These are phyloP conservation scores for Sclerotinia sclerotiorum DNA, from an alignment of 2,329 filamentous ascomycete genomes.

Conservation along the genomic window DNA sequence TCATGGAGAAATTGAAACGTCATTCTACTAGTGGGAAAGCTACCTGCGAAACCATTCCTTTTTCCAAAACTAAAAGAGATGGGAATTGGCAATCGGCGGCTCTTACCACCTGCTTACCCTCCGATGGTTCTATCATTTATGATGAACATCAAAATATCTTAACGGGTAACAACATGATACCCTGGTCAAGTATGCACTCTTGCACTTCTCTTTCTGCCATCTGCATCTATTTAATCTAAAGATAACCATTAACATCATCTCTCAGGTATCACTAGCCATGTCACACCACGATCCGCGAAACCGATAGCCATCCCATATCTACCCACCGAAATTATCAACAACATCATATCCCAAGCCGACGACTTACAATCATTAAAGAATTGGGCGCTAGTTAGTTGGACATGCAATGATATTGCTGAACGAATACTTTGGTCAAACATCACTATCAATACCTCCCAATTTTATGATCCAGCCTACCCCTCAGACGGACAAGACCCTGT, in stretches of 20 bases:
- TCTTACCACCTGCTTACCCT: constrained; percentile 11
- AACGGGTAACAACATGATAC: constrained; percentile 16
- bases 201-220: background rate
- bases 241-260: background rate
- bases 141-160: constrained; percentile 16
- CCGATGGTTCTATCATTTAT: constrained; percentile 11
- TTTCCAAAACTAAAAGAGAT: constrained; percentile 22
- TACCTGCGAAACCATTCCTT: constrained; percentile 6
- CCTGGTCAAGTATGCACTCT: constrained; percentile 1
- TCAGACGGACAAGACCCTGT: constrained; percentile 17
- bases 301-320: constrained; percentile 20
- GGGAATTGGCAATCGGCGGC: constrained; percentile 17
- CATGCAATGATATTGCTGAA: constrained; percentile 19
- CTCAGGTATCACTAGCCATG: constrained; percentile 9
- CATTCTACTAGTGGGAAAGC: constrained; percentile 11
- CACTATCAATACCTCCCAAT: constrained; percentile 22
- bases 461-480: constrained; percentile 20
- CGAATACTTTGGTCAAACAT: constrained; percentile 23
- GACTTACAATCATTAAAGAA: constrained; percentile 24
- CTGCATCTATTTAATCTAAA: background rate
- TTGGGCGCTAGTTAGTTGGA: constrained; percentile 19
- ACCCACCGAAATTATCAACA: constrained; percentile 20
- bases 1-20: constrained; percentile 10
- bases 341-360: constrained; percentile 20
- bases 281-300: constrained; percentile 13